These are phyloP conservation scores for Xylariaceae sp. DNA, from an alignment of 2,329 filamentous ascomycete genomes.

Conservation along the genomic window DNA sequence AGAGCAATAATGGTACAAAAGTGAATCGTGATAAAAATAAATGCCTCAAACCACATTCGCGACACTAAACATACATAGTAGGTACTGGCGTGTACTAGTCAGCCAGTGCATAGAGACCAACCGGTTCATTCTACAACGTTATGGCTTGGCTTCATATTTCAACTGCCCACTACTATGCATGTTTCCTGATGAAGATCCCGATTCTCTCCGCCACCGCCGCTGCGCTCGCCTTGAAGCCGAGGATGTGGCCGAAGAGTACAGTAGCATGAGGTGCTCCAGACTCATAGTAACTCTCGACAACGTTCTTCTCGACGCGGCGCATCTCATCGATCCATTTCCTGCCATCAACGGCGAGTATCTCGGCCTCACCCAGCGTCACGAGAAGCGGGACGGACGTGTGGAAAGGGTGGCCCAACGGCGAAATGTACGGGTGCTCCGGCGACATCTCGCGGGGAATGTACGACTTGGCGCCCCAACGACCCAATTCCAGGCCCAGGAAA, in stretches of 20 bases:
- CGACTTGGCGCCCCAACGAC: slow-evolving; percentile 37
- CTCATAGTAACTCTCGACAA: slow-evolving; percentile 36
- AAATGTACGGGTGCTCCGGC: slow-evolving; percentile 32
- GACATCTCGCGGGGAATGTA: slow-evolving; percentile 29
- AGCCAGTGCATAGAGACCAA: no score
- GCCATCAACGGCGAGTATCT: slow-evolving; percentile 33
- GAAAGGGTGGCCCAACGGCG: slow-evolving; percentile 23
- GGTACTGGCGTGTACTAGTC: no score
- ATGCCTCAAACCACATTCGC: no score
- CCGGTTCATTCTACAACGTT: no score
- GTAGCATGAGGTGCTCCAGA: slow-evolving; percentile 42
- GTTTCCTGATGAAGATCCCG: slow-evolving; percentile 22
- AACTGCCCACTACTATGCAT: slow-evolving; percentile 1
- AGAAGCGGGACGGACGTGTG: slow-evolving; percentile 22
- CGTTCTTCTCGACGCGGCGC: slow-evolving; percentile 20
- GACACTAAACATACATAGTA: no score
- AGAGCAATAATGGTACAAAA: no score
- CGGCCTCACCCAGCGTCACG: slow-evolving; percentile 20
- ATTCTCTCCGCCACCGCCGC: slow-evolving; percentile 21
- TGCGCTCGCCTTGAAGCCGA: slow-evolving; percentile 38
- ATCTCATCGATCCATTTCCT: slow-evolving; percentile 54
- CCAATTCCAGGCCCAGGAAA: slow-evolving; percentile 36
- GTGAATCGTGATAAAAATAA: no score
- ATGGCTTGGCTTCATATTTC: no score
- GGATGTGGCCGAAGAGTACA: slow-evolving; percentile 33